Evolutionary conservation across 1,284 basidiomycete species (phyloP).

Genomic region (Takashimella koratensis): DNA sequence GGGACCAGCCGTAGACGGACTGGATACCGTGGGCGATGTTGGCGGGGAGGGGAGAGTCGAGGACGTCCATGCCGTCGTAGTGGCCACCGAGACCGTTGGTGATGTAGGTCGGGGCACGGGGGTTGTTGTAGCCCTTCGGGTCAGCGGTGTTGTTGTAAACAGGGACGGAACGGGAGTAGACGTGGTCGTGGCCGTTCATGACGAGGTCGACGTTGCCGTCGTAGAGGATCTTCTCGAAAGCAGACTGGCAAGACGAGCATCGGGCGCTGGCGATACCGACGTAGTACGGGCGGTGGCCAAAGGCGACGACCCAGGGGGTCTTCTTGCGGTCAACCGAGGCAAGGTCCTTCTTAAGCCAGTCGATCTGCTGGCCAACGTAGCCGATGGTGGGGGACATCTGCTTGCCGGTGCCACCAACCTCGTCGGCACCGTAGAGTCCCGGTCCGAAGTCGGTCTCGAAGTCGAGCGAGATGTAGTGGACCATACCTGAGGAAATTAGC

Average conservation of each 20-base stretch:
- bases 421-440: conserved; percentile 20
- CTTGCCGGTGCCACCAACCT: conserved; percentile 22
- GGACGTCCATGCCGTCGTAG: conserved; percentile 35
- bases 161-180: conserved; percentile 36
- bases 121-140: conserved; percentile 30
- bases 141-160: conserved; percentile 36
- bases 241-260: conserved; percentile 30
- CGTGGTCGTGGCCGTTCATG: conserved; percentile 43
- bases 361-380: conserved; percentile 21
- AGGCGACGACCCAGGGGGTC: conserved; percentile 47
- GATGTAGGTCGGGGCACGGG: conserved; percentile 26
- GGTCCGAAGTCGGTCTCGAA: conserved; percentile 33
- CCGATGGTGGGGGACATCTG: conserved; percentile 20
- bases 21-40: conserved; percentile 29
- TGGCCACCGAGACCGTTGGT: conserved; percentile 42
- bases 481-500: too few relatives aligned
- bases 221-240: conserved; percentile 43
- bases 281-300: conserved; percentile 40
- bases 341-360: conserved; percentile 35
- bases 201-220: conserved; percentile 44
- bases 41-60: conserved; percentile 21
- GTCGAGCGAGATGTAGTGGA: conserved; percentile 28
- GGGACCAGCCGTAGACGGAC: conserved; percentile 33
- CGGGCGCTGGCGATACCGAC: conserved; percentile 17
- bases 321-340: conserved; percentile 41